Evolutionary conservation across 495 filamentous ascomycete species (phyloP), one percentile per base, ranked within the genome.

Genomic region (Hyaloscypha hepaticicola): DNA sequence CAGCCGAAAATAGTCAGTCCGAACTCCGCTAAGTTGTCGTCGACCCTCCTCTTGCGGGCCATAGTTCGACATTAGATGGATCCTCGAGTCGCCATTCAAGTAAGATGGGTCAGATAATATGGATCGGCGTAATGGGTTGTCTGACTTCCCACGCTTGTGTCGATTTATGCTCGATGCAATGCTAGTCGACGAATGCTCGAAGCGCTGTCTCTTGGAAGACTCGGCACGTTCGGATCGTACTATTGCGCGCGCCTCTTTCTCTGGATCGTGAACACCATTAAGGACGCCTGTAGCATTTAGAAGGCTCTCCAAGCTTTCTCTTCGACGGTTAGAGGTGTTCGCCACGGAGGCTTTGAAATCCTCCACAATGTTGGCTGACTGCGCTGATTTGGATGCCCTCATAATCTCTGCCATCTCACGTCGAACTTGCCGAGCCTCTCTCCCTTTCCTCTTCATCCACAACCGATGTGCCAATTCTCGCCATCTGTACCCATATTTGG

Each of bases 401-500:
- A 62, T 28, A 24, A 24, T 61, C 38, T 73, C 71, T 9, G 66
- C 66, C 63, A 67, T 63, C 34, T 71, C 63, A 28, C 53, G 60
- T 21, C 69, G 55, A n/a, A 55, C 56, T 58, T 66, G 29, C 12
- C 69, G 59, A 48, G 66, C 69, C 45, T 69, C 66, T 53, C 64
- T 70, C 1, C 63, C 69, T 51, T 49, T 60, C 31, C 71, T 49
- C 31, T 53, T 65, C 31, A 69, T 9, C 63, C 66, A 66, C 25
- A 55, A 29, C 1, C 49, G 63, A 49, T 63, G 71, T 28, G 78
- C 77, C 26, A 65, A 69, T 27, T 79, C 67, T 55, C 77, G 75
- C 83, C 83, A 85, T 12, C 71, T 66, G 55, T 79, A 78, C 29
- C 79, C 79, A 69, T 74, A 85, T 53, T 80, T 83, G 29, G 78